phyloP scores from a whole-genome alignment of 306 rosid species.

The Cucumis hystrix region DNA sequence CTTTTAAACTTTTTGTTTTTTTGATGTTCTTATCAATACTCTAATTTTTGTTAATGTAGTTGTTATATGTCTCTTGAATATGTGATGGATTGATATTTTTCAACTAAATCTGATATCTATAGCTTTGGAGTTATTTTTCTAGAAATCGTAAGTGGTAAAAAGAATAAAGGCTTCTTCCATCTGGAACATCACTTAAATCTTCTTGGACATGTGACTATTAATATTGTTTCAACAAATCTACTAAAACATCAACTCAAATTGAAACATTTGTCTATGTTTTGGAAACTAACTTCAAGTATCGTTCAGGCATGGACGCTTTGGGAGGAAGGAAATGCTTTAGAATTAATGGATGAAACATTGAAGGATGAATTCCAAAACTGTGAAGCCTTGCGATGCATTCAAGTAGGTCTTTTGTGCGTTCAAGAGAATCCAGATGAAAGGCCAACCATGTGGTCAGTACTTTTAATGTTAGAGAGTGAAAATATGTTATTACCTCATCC shows the following conservation, averaged over 20 bases:
- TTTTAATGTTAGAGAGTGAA: conserved; percentile 16
- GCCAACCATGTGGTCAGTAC: conserved; percentile 17
- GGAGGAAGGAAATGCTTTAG: conserved; percentile 10
- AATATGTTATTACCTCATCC: conserved; percentile 11
- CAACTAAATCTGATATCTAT: conserved; percentile 25
- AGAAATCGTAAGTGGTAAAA: conserved; percentile 36
- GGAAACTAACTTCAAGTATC: neutral
- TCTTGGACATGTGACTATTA: conserved; percentile 15
- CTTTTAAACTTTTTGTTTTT: too few relatives aligned
- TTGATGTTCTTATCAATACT: neutral
- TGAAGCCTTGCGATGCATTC: conserved; percentile 15
- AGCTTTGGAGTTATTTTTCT: conserved; percentile 38
- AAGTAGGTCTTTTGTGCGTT: conserved; percentile 18
- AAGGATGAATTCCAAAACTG: neutral
- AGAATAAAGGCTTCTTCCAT: conserved; percentile 14
- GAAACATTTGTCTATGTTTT: neutral
- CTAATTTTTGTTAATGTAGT: neutral
- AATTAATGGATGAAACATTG: conserved; percentile 6
- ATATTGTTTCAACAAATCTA: neutral
- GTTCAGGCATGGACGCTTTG: conserved; percentile 15
- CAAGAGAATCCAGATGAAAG: conserved; percentile 17
- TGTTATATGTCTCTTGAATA: conserved; percentile 33
- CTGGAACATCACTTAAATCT: conserved; percentile 14
- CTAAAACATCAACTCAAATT: neutral
- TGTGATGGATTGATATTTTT: conserved; percentile 14